phyloP scores from a whole-genome alignment of 331 rosid species.

The Quercus lobata region DNA sequence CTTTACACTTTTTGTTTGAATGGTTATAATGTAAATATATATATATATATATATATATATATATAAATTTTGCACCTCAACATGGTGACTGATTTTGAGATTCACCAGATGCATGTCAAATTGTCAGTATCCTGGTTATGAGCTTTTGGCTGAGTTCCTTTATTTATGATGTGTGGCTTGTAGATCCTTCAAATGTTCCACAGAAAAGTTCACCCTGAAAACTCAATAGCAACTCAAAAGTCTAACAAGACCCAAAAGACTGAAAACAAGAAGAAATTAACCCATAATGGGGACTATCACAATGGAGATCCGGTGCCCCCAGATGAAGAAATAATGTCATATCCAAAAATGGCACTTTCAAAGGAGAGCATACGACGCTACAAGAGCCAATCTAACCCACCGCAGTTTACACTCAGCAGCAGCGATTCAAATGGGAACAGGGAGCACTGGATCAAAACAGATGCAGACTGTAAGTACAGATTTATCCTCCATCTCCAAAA shows the following conservation, averaged over 20 bases:
- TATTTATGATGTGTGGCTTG: conserved; percentile 19
- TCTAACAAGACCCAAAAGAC: conserved; percentile 42
- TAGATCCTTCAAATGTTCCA: conserved; percentile 93
- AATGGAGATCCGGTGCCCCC: conserved; percentile 41
- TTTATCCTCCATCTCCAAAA: background rate
- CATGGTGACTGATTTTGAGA: background rate
- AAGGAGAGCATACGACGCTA: conserved; percentile 42
- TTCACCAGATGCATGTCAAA: background rate
- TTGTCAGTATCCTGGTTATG: background rate
- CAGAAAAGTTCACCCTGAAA: conserved; percentile 92
- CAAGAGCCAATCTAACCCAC: conserved; percentile 45
- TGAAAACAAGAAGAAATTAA: conserved; percentile 57
- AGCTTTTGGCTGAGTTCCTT: conserved; percentile 1
- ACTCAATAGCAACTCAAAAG: conserved; percentile 39
- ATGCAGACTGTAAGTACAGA: conserved; percentile 80
- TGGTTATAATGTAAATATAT: too few species aligned
- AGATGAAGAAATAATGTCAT: conserved; percentile 57
- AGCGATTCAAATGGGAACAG: conserved; percentile 50
- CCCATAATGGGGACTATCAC: conserved; percentile 31
- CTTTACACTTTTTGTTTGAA: background rate
- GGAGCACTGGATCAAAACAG: conserved; percentile 98
- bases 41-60: too few species aligned
- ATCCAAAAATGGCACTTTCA: conserved; percentile 38
- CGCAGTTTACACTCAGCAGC: conserved; percentile 40
- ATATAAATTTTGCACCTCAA: too few species aligned